Evolutionary conservation across 768 basidiomycete species (phyloP).

Genomic region (Boletus subcaerulescens): DNA sequence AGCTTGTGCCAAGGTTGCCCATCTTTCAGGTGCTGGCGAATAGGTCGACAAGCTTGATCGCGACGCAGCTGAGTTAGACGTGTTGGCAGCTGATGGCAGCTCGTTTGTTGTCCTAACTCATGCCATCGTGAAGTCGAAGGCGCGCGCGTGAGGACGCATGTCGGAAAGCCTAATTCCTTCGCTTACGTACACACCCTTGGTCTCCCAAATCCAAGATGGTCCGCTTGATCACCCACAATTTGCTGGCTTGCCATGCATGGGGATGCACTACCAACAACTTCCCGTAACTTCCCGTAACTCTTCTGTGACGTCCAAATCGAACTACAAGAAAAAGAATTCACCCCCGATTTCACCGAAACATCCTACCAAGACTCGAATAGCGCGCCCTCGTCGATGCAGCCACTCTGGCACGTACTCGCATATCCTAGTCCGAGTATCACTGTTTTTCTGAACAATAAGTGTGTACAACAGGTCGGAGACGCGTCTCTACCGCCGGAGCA

Average conservation of each 20-base stretch:
- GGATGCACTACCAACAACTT: conserved; percentile 94
- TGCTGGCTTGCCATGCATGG: conserved; percentile 91
- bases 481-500: conserved; percentile 72
- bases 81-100: too few relatives aligned
- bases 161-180: neutral
- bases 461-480: conserved; percentile 67
- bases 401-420: conserved; percentile 51
- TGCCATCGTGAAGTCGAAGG: too few relatives aligned
- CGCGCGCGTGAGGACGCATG: conserved; percentile 53
- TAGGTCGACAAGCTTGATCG: too few relatives aligned
- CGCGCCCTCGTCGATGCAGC: conserved; percentile 80
- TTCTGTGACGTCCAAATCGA: conserved; percentile 82
- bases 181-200: conserved; percentile 10
- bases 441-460: neutral
- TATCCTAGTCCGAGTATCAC: neutral
- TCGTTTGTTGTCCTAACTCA: too few relatives aligned
- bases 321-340: conserved; percentile 82
- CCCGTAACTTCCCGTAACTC: conserved; percentile 78
- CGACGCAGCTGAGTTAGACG: too few relatives aligned
- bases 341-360: conserved; percentile 82
- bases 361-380: conserved; percentile 92
- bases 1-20: too few relatives aligned
- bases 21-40: too few relatives aligned
- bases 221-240: conserved; percentile 92
- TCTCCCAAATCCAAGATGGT: conserved; percentile 53